Percentiles rank a stretch among this genome's conserved stretches.
Conservation (phyloP, 2,329 filamentous ascomycete species). For the Dactylellina drechsleri region DNA sequence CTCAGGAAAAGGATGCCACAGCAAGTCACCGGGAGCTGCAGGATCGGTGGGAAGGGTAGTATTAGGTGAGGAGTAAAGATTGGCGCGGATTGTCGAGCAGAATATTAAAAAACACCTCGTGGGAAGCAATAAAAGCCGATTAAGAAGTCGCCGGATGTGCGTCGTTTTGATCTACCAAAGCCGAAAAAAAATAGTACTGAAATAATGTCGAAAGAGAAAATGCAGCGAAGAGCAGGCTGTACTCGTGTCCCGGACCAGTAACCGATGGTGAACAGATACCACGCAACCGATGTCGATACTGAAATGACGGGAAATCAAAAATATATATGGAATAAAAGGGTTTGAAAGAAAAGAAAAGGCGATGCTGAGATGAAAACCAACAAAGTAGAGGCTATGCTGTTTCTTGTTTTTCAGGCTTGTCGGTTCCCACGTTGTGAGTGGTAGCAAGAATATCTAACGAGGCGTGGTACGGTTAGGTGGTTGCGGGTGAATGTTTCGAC, state of each 20-base stretch:
- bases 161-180: slow-evolving; percentile 33
- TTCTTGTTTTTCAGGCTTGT: not conserved
- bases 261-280: not conserved
- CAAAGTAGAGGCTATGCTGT: slow-evolving; percentile 12
- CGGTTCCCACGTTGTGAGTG: not conserved
- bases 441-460: too few relatives aligned
- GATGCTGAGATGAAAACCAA: slow-evolving; percentile 6
- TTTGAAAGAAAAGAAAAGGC: slow-evolving; percentile 3
- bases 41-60: slow-evolving; percentile 23
- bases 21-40: slow-evolving; percentile 19
- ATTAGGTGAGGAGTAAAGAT: slow-evolving; percentile 33
- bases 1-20: slow-evolving; percentile 8
- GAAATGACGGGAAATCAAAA: not conserved
- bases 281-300: not conserved
- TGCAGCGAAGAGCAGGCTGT: not conserved
- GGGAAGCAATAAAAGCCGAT: slow-evolving; percentile 10
- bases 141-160: not conserved
- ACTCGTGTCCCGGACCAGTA: slow-evolving; percentile 15
- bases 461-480: not conserved
- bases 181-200: not conserved
- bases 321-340: not conserved
- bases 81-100: slow-evolving; percentile 48
- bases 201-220: slow-evolving; percentile 9
- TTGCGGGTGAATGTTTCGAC: slow-evolving; percentile 5
- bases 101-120: slow-evolving; percentile 53